Conservation (phyloP, 495 filamentous ascomycete species). For the Chlorociboria aeruginascens region DNA sequence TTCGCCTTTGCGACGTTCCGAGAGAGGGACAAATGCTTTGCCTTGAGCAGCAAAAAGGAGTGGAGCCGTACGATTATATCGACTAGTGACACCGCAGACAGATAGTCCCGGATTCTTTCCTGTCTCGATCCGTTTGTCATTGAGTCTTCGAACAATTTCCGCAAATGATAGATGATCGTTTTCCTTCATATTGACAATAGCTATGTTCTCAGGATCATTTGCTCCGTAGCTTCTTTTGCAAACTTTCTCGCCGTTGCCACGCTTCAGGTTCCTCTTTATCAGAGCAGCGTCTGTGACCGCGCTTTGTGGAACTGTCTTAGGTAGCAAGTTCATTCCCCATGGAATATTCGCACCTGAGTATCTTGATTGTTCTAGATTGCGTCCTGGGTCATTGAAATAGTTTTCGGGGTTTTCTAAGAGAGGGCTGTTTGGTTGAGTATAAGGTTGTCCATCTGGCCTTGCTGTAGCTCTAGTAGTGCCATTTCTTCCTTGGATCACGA, state of each 20-base stretch:
- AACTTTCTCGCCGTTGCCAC: background rate
- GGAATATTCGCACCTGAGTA: conserved; percentile 1
- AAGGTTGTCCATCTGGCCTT: too few species aligned
- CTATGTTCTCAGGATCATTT: conserved; percentile 20
- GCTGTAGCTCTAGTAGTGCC: too few species aligned
- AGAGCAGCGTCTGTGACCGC: conserved; percentile 11
- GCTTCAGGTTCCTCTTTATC: conserved; percentile 8
- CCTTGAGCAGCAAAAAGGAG: conserved; percentile 10
- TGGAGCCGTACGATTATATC: conserved; percentile 19
- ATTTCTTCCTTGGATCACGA: too few species aligned
- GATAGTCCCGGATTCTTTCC: conserved; percentile 6
- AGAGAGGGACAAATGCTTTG: conserved; percentile 7
- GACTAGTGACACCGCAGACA: conserved; percentile 1
- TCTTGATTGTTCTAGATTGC: background rate
- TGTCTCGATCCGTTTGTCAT: conserved; percentile 4
- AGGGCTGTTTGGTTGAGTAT: too few species aligned
- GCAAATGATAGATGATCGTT: background rate
- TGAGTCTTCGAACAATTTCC: conserved; percentile 8
- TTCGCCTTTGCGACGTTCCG: background rate
- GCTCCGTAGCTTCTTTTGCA: conserved; percentile 11
- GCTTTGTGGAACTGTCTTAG: background rate
- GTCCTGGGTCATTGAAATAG: background rate
- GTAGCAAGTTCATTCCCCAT: conserved; percentile 1
- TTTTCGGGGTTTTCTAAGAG: background rate
- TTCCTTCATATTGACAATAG: conserved; percentile 15